Percentiles rank a stretch among this genome's conserved stretches.
These are phyloP conservation scores for Colletotrichum lupini DNA, from an alignment of 2,329 filamentous ascomycete genomes.

Conservation along the genomic window DNA sequence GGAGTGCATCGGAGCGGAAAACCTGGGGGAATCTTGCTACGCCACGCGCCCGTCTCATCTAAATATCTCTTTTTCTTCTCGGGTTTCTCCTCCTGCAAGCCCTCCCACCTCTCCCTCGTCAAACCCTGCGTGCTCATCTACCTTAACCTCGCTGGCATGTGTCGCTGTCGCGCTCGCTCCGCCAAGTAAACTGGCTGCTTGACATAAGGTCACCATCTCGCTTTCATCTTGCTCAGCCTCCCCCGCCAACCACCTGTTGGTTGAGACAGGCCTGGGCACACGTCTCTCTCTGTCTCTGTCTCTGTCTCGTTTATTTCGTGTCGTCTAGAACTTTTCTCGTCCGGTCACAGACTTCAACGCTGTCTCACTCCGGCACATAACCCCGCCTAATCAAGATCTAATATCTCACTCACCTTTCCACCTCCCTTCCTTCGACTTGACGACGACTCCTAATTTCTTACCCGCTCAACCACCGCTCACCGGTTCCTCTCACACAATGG, in stretches of 20 bases:
- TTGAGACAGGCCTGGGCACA: conserved; percentile 14
- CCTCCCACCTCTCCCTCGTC: neutral
- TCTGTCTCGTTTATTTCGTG: neutral
- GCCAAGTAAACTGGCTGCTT: conserved; percentile 1
- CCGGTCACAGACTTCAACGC: neutral
- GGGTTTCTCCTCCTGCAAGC: neutral
- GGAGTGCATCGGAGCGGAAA: conserved; percentile 9
- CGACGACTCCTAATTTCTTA: neutral
- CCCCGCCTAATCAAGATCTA: conserved; percentile 26
- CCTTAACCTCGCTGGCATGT: neutral
- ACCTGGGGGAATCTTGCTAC: conserved; percentile 28
- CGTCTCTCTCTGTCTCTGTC: neutral
- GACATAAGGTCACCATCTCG: conserved; percentile 14
- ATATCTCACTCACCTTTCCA: conserved; percentile 7
- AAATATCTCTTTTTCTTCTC: neutral
- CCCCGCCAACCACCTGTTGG: conserved; percentile 7
- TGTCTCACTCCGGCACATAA: conserved; percentile 9
- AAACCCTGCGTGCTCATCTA: conserved; percentile 15
- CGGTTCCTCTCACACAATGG: neutral
- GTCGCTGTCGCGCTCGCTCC: conserved; percentile 3
- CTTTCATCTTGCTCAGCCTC: neutral
- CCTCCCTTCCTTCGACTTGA: neutral
- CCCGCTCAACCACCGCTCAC: neutral
- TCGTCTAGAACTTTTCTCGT: neutral
- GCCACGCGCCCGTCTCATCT: conserved; percentile 28